A percentile compares a stretch with the other conserved stretches of the same genome.
These are phyloP conservation scores for Artemisia argyi DNA, from an alignment of 129 eudicot species.

Conservation along the genomic window DNA sequence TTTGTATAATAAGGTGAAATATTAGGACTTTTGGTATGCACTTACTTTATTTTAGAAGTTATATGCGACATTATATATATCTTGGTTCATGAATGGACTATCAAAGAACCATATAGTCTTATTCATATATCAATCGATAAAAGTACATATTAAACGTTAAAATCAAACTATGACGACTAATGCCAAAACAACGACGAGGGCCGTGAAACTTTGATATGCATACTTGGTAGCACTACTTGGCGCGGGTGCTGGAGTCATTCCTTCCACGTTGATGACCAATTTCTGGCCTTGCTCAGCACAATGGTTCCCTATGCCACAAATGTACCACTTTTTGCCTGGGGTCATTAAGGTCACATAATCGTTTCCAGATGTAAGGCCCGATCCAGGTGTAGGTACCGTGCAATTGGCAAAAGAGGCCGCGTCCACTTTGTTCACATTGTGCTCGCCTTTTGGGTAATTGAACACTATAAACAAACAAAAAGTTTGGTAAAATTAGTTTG, in stretches of 20 bases:
- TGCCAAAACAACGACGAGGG: background rate
- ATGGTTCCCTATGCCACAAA: constrained; percentile 35
- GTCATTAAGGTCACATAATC: constrained; percentile 32
- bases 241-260: constrained; percentile 30
- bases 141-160: background rate
- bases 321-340: constrained; percentile 53
- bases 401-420: constrained; percentile 32
- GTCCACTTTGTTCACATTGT: constrained; percentile 51
- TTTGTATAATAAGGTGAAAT: background rate
- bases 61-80: background rate
- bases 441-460: constrained; percentile 30
- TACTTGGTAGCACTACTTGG: constrained; percentile 31
- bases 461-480: constrained; percentile 30
- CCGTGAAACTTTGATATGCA: constrained; percentile 26
- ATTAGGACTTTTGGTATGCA: background rate
- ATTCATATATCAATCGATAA: constrained; percentile 4
- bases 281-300: constrained; percentile 36
- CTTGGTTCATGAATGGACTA: background rate
- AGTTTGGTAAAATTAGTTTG: too few relatives aligned
- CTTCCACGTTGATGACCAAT: constrained; percentile 41
- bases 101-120: constrained; percentile 12
- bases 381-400: constrained; percentile 18
- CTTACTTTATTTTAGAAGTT: background rate
- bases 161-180: constrained; percentile 10
- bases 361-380: constrained; percentile 29